phyloP scores from a whole-genome alignment of 768 basidiomycete species.

The Suillus tomentosus region DNA sequence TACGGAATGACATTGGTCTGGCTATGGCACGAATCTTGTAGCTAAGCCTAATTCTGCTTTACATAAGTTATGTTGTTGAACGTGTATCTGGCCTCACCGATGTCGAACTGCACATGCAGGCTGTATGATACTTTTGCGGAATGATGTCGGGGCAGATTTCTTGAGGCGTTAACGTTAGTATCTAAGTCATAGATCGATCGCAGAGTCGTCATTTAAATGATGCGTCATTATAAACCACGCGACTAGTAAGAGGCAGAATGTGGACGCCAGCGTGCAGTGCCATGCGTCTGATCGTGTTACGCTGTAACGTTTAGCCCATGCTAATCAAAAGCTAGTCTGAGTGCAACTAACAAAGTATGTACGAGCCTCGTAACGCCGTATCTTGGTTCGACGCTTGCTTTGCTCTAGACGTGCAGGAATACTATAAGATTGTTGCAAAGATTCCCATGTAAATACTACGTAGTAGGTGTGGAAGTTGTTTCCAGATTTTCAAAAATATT shows the following conservation, averaged over 20 bases:
- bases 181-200: not conserved
- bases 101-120: not conserved
- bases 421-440: conserved; percentile 4
- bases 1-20: too few relatives aligned
- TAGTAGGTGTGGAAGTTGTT: conserved; percentile 1
- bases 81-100: not conserved
- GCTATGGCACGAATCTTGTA: too few relatives aligned
- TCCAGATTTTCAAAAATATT: conserved; percentile 3
- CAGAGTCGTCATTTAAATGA: not conserved
- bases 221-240: not conserved
- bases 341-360: not conserved
- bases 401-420: not conserved
- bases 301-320: not conserved
- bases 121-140: not conserved
- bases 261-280: not conserved
- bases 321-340: not conserved
- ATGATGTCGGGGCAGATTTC: too few relatives aligned
- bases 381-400: not conserved
- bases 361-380: not conserved
- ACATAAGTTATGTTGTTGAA: too few relatives aligned
- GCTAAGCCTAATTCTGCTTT: too few relatives aligned
- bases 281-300: not conserved
- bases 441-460: conserved; percentile 1
- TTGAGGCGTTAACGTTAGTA: too few relatives aligned
- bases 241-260: too few relatives aligned